phyloP scores from a whole-genome alignment of 805 yeast species.

The Lachancea cidri region DNA sequence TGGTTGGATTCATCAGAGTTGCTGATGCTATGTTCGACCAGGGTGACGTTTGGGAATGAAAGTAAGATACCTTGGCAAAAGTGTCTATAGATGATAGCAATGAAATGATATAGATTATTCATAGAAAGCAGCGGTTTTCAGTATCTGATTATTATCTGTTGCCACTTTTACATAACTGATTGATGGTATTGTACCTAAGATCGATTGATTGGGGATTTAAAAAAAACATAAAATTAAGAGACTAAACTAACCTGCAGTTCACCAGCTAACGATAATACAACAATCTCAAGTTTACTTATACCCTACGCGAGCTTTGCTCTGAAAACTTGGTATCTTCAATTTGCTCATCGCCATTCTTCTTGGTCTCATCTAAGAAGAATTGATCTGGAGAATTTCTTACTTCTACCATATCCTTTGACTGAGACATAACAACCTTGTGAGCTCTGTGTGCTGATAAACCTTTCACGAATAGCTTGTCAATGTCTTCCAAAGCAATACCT shows the following conservation, averaged over 20 bases:
- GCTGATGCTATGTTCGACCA: conserved; percentile 98
- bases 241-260: no score
- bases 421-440: conserved; percentile 4
- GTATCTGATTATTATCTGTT: no score
- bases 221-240: no score
- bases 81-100: not conserved
- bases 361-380: conserved; percentile 3
- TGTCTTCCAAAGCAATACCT: conserved; percentile 72
- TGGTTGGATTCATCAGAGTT: conserved; percentile 98
- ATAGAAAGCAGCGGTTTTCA: not conserved
- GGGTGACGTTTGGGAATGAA: conserved; percentile 60
- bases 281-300: no score
- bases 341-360: conserved; percentile 3
- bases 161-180: no score
- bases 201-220: no score
- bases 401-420: conserved; percentile 4
- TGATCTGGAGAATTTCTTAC: not conserved
- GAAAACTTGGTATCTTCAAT: conserved; percentile 4
- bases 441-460: conserved; percentile 7
- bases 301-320: not conserved
- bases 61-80: not conserved
- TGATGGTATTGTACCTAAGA: no score
- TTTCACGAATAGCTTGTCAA: conserved; percentile 7
- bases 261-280: no score
- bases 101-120: not conserved